A percentile compares a stretch with the other conserved stretches of the same genome.
phyloP scores from a whole-genome alignment of 208 protist species.

The Naegleria fowleri region DNA sequence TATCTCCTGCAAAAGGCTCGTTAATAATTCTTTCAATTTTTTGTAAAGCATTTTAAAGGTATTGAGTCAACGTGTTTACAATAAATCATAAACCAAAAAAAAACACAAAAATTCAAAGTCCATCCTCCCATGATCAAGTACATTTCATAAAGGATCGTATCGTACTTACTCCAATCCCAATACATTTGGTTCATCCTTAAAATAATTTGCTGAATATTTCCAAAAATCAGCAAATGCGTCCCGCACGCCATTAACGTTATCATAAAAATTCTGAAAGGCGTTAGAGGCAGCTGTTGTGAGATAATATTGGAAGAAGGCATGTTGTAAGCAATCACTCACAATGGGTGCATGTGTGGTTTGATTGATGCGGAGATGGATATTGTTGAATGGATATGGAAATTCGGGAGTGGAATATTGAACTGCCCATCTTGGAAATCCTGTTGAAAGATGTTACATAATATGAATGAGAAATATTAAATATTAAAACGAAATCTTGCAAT shows the following conservation, averaged over 20 bases:
- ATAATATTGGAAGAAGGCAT: conserved; percentile 5
- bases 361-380: background rate
- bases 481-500: background rate
- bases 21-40: background rate
- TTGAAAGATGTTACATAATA: background rate
- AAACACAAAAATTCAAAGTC: background rate
- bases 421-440: background rate
- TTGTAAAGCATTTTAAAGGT: too few relatives aligned
- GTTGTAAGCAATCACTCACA: background rate
- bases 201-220: background rate
- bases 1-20: background rate
- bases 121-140: background rate
- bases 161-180: background rate
- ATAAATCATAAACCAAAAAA: background rate
- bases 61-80: too few relatives aligned
- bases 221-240: conserved; percentile 13
- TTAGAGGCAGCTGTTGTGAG: background rate
- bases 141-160: background rate
- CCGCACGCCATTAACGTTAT: background rate
- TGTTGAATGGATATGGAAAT: conserved; percentile 8
- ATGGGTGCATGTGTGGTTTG: background rate
- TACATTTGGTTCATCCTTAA: background rate
- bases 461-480: background rate
- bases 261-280: background rate
- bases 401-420: background rate